phyloP scores from a whole-genome alignment of 2,329 filamentous ascomycete species.

The Cryphonectria japonica region DNA sequence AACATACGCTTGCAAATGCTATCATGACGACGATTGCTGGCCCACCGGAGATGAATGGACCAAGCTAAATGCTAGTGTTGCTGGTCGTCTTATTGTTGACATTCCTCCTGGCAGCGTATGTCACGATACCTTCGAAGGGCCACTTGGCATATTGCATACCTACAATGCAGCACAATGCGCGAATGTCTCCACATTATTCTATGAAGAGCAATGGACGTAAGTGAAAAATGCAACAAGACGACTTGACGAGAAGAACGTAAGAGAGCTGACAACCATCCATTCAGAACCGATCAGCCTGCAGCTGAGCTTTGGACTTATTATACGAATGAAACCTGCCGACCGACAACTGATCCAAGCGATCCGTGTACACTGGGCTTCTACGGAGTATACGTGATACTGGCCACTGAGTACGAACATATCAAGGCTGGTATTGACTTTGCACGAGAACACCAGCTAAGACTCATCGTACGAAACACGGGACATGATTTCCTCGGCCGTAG shows the following conservation, averaged over 20 bases:
- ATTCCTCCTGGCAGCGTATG: conserved; percentile 41
- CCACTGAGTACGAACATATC: conserved; percentile 37
- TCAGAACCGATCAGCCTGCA: conserved; percentile 31
- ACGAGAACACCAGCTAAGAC: conserved; percentile 32
- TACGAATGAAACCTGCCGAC: conserved; percentile 47
- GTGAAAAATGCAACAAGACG: neutral
- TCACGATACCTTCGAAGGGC: conserved; percentile 44
- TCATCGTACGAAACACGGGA: conserved; percentile 61
- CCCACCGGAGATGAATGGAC: conserved; percentile 36
- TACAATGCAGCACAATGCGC: conserved; percentile 43
- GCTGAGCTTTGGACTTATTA: conserved; percentile 48
- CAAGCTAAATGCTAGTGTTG: conserved; percentile 41
- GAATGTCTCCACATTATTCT: conserved; percentile 28
- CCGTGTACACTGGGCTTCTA: conserved; percentile 47
- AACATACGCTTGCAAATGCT: conserved; percentile 40
- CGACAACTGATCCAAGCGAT: conserved; percentile 38
- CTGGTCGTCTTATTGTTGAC: conserved; percentile 40
- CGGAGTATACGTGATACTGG: conserved; percentile 41
- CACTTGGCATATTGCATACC: conserved; percentile 41
- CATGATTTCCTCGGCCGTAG: conserved; percentile 63
- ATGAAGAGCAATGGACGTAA: neutral
- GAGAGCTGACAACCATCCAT: neutral
- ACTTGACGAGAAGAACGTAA: neutral
- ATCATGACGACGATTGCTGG: conserved; percentile 39
- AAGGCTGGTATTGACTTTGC: conserved; percentile 38